Base-by-base conservation (phyloP, 2,329 filamentous ascomycete species). In the Chrysoporthe austroafricana region DNA sequence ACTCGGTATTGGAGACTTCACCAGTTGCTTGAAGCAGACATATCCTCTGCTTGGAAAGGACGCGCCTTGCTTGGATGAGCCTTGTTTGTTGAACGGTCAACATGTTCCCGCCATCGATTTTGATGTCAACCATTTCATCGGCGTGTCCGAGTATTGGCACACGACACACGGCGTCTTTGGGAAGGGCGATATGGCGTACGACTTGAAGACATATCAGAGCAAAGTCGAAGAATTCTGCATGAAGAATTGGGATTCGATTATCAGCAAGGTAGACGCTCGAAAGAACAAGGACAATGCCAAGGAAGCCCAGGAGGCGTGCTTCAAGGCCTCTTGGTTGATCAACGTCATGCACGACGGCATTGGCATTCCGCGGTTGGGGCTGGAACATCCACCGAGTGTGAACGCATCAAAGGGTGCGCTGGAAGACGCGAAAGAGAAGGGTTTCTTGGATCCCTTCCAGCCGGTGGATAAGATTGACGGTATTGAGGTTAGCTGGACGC, bases 131-230 rank as follows among this genome's bases (percentile, higher is more conserved):
- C 96, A 97, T 77, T 99, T 99, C 74, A 90, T 99, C 39, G 96
- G 96, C 13, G 95, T 99, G 3, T 98, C 95, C 0, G 96, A 99
- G 76, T 99, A 97, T 79, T 99, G 96, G 95, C 96, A 99, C 78
- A 97, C 95, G 0, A 99, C 96, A 0, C 96, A 99, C 74, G 94
- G 96, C 65, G 90, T 98, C 1, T 98, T 99, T 73, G 89, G 88
- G 4, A 85, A 87, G 70, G 90, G 92, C 72, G 92, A 94, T 72
- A 90, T 92, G 72, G 88, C 92, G 0, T 99, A 98, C 77, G 94
- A 98, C 74, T 92, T 97, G 72, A 87, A 90, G 70, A 94, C 91
- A 0, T 99, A 98, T 74, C 94, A 98, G 76, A 84, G 90, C 70
- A 88, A 91, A 46, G 96, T 98, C 4, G 86, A 90, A 69, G 87